Evolutionary conservation across 2,329 filamentous ascomycete species (phyloP).

Genomic region (Microcyclospora pomicola): DNA sequence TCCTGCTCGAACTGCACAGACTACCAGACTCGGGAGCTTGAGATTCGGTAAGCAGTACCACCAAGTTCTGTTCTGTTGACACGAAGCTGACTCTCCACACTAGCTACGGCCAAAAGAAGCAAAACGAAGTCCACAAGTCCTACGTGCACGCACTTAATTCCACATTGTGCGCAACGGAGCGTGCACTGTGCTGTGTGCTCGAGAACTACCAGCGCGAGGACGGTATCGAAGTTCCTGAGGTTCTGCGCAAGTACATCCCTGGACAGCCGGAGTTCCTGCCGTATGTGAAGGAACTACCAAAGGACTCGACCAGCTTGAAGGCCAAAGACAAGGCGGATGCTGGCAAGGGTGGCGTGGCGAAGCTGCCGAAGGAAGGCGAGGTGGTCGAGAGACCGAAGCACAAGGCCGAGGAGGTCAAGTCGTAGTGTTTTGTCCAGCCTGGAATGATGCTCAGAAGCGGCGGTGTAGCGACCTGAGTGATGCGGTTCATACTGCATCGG

Average conservation of each 20-base stretch:
- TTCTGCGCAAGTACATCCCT: conserved; percentile 77
- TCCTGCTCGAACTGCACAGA: conserved; percentile 97
- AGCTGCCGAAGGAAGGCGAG: conserved; percentile 18
- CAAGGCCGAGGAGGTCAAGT: conserved; percentile 15
- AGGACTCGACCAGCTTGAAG: conserved; percentile 54
- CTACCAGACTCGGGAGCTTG: conserved; percentile 86
- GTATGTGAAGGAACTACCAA: conserved; percentile 72
- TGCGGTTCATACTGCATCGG: too few species aligned
- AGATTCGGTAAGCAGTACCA: conserved; percentile 49
- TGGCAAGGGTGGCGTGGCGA: conserved; percentile 1
- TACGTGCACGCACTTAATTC: conserved; percentile 91
- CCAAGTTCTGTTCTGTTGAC: conserved; percentile 1
- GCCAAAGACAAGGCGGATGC: conserved; percentile 26
- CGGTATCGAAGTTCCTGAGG: conserved; percentile 67
- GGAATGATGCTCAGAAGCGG: too few species aligned
- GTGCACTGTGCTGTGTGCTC: conserved; percentile 83
- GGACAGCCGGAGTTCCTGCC: conserved; percentile 81
- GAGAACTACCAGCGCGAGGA: conserved; percentile 95
- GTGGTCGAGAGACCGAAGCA: conserved; percentile 22
- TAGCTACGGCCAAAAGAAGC: conserved; percentile 66
- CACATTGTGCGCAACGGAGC: conserved; percentile 78
- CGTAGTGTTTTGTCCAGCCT: background rate
- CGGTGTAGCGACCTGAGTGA: too few species aligned
- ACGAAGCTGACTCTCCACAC: background rate
- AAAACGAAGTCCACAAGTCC: conserved; percentile 73